Evolutionary conservation across 495 filamentous ascomycete genomes (phyloP), one percentile per base, ranked within the genome.

Genomic region (Lasiosphaeris hirsuta): DNA sequence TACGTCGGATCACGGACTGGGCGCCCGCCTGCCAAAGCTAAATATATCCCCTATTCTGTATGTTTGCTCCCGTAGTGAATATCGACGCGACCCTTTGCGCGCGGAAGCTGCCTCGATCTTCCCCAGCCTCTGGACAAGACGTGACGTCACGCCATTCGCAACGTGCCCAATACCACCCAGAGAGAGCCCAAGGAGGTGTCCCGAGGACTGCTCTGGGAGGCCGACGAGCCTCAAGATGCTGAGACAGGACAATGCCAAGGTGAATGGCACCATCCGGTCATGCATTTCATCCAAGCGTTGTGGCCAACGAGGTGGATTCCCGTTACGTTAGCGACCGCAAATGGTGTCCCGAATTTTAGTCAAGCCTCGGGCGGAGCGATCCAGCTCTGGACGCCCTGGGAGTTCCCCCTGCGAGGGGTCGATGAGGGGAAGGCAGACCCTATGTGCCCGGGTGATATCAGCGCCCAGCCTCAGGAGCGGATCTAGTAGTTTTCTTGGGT

Each of bases 231-330:
- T 30, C 23, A 2, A 30, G 23, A 30, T 30, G 23, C 2, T 30
- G 23, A 47, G 44, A 49, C 51, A 50, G 49, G 43, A 23, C 37
- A 4, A 19, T 61, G 58, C 58, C 58, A 61, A 61, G 57, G 46
- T 23, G 11, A 59, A 71, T 69, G 66, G 61, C 66, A 67, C 60
- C 58, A 66, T 67, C 58, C 2, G 43, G 51, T 50, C 50, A 51
- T 57, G 46, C 35, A 51, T 38, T 36, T 43, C 55, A 13, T 55
- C 54, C 50, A 34, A 47, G 35, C 13, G 30, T 33, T 11, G 18
- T 18, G 43, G 51, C 62, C 62, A 61, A 61, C 62, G 58, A 58
- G 53, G 58, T 38, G 6, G 23, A 37, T 63, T 59, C 40, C 11
- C 38, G 51, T 60, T 64, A 60, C 57, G 53, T 60, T 58, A 58